Base-by-base conservation (phyloP, 1,139 yeast genomes). In the Pichia sp. region DNA sequence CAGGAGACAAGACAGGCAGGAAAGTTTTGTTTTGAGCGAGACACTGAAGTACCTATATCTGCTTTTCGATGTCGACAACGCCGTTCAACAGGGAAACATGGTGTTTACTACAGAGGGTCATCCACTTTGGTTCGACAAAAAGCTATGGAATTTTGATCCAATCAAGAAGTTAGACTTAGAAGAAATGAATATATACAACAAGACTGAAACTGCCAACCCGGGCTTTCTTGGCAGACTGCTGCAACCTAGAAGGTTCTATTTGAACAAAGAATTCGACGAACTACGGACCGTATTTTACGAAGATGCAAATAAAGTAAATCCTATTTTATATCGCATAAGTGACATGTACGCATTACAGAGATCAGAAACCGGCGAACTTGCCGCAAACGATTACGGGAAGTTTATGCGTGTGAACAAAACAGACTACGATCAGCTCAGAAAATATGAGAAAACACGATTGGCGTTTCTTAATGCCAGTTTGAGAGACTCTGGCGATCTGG, bases 91-190 rank as follows among this genome's bases (percentile, higher is more conserved):
- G 10, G 80, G 81, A 47, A 85, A 84, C 62, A 78, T 86, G 71
- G 75, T 92, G 1, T 92, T 90, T 64, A 87, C 96, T 10, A 92
- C 98, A 0, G 98, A 92, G 65, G 98, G 95, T 0, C 98, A 92
- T 68, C 97, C 97, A 2, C 67, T 90, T 57, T 90, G 96, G 96
- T 75, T 78, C 55, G 71, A 71, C 56, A 59, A 67, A 2, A 54
- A 62, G 7, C 57, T 73, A 29, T 29, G 6, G 13, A 11, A 32
- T 5, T 55, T 10, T 45, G 54, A 58, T 31, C 49, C 54, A 15
- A 29, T 36, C 5, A 15, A 38, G 5, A 40, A 45, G 13, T 11
- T 23, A 1, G 53, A 43, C 4, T 43, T 58, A 1, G 19, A 45
- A 3, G 23, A 29, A 41, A 45, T 55, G 51, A 57, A 58, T 32